Percentiles rank a stretch among this genome's conserved stretches.
phyloP scores from a whole-genome alignment of 2,329 filamentous ascomycete genomes.

The Penicillium sp. region DNA sequence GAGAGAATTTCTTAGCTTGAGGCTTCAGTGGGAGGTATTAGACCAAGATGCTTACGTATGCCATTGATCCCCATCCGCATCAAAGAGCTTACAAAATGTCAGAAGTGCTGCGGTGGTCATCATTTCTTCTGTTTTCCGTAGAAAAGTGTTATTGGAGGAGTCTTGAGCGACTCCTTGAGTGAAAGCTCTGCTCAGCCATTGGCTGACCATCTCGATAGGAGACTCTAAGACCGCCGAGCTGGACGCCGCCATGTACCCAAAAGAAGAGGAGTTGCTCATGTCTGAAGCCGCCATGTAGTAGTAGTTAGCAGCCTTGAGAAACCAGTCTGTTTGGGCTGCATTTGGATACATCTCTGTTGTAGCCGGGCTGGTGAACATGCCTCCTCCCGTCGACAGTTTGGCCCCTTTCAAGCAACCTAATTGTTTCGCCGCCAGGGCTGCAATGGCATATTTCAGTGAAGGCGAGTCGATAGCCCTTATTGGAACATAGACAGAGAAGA shows the following conservation, averaged over 20 bases:
- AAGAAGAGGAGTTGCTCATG: constrained; percentile 43
- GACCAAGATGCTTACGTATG: constrained; percentile 41
- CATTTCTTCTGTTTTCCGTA: constrained; percentile 60
- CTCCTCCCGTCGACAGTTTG: constrained; percentile 23
- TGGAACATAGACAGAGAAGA: constrained; percentile 43
- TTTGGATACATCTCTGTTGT: constrained; percentile 59
- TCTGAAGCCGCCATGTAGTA: constrained; percentile 63
- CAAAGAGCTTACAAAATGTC: constrained; percentile 66
- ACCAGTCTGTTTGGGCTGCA: constrained; percentile 57
- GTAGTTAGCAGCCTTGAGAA: constrained; percentile 64
- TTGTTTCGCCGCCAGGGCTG: constrained; percentile 47
- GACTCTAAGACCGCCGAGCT: constrained; percentile 36
- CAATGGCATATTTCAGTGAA: constrained; percentile 42
- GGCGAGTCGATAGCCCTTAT: constrained; percentile 40
- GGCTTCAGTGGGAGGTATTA: not conserved
- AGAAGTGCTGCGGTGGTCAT: constrained; percentile 65
- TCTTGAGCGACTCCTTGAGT: constrained; percentile 15
- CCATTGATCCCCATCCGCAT: constrained; percentile 64
- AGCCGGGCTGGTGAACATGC: constrained; percentile 45
- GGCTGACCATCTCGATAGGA: constrained; percentile 33
- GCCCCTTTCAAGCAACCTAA: constrained; percentile 38
- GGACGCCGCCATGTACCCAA: constrained; percentile 34
- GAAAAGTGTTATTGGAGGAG: constrained; percentile 23
- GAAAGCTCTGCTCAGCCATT: constrained; percentile 26
- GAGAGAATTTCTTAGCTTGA: constrained; percentile 9